Base-by-base conservation (phyloP, 768 basidiomycete species). In the Aureoboletus auriporus region DNA sequence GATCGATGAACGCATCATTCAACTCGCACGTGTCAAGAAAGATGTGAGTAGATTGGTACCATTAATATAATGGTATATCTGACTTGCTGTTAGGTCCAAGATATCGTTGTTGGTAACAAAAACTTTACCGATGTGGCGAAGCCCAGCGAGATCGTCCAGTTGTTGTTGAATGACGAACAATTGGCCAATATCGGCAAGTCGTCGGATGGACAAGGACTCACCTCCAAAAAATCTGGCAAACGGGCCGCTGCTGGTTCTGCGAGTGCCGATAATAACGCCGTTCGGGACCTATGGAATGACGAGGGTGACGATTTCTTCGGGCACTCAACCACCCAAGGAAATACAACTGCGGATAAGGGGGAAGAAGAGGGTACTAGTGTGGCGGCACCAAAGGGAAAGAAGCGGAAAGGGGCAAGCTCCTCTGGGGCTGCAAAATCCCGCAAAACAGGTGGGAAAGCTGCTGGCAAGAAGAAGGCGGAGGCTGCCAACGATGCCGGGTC, bases 61-160 rank as follows among this genome's bases (percentile, higher is more conserved):
- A n/a, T 16, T 37, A 7, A 30, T 35, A 23, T 5, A 9, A 30
- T 40, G 8, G 8, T 20, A 12, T 28, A 34, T 34, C 44, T 44
- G 37, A 42, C 44, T 47, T 43, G 51, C 26, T 50, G 46, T 17
- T 49, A 94, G 92, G 94, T 98, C 5, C 96, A 98, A 82, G 96
- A 99, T 59, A 95, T 97, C 51, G 96, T 99, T 44, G 96, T 99
- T 8, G 96, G 96, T 44, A 94, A 90, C 71, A 97, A 96, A 69
- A 92, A 83, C 52, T 84, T 96, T 64, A 91, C 89, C 2, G 93
- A 96, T 54, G 88, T 89, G 45, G 82, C 92, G 16, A 94, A 93
- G 65, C 91, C 93, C 26, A 94, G 91, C 70, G 96, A 99, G 67
- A 96, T 99, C 46, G 95, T 95, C 13, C 93, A 93, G 52, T 69